These are phyloP conservation scores for Cochlearia excelsa DNA, from an alignment of 345 rosid species.

Conservation along the genomic window DNA sequence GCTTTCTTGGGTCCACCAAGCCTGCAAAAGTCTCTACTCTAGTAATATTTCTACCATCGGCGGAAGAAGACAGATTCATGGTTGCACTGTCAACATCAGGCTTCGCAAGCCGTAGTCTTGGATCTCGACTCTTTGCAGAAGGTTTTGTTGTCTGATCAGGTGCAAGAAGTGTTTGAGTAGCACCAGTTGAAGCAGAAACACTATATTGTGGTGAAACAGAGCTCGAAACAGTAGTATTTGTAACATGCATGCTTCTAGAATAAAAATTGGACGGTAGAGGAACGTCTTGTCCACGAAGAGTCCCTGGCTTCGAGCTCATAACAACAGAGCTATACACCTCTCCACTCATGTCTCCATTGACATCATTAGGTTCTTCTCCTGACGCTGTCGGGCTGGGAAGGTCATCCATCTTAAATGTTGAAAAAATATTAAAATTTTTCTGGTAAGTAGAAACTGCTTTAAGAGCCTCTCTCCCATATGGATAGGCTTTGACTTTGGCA, in stretches of 20 bases:
- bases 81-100: constrained; percentile 46
- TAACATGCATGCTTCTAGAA: constrained; percentile 21
- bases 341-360: constrained; percentile 53
- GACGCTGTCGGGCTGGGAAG: constrained; percentile 99
- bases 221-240: constrained; percentile 28
- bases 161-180: constrained; percentile 36
- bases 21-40: constrained; percentile 46
- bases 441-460: constrained; percentile 80
- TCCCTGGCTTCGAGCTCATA: constrained; percentile 15
- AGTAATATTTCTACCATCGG: constrained; percentile 30
- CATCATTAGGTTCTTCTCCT: constrained; percentile 67
- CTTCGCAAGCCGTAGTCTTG: constrained; percentile 70
- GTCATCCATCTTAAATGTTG: constrained; percentile 43
- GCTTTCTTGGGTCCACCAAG: constrained; percentile 53
- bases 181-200: constrained; percentile 10
- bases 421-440: constrained; percentile 56
- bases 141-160: constrained; percentile 46
- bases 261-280: constrained; percentile 31
- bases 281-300: constrained; percentile 26
- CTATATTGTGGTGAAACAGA: constrained; percentile 28
- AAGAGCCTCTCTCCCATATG: constrained; percentile 72
- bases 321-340: constrained; percentile 63
- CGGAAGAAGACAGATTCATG: constrained; percentile 32
- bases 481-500: constrained; percentile 47
- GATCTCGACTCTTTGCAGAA: constrained; percentile 80